Evolutionary conservation across 345 rosid genomes (phyloP), one percentile per base, ranked within the genome.

Genomic region (Rhizophora apiculata): DNA sequence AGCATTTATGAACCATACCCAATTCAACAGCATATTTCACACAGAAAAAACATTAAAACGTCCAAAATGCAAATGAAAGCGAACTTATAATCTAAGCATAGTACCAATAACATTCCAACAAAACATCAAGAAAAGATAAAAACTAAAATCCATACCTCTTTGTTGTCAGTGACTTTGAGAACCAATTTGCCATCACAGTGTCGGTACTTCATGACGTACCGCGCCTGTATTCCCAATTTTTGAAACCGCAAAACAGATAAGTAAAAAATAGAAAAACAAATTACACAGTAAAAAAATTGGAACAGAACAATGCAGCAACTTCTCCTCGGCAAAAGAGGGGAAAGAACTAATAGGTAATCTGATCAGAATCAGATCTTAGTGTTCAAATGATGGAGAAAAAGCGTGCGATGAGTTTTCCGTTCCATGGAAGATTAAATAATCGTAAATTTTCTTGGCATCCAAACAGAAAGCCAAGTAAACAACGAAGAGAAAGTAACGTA

Each of bases 111-210:
- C 73, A 72, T 55, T 53, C 57, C 22, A 19, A 34, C 49, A 21
- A 5, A 43, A 43, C 18, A 13, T 13, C 15, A 43, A 1, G 32
- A 63, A n/a, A 62, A 34, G 0, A 9, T 32, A 27, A 21, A 20
- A n/a, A 31, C 62, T 29, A 27, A 8, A 65, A 57, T 20, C 31
- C 53, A 39, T 81, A 87, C 97, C 96, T 95, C 96, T 78, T 84
- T 91, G 86, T 95, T 87, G 75, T 95, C 97, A 63, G 99, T 92
- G 80, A 95, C 99, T 85, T 92, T 95, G 76, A 95, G 95, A 81
- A 95, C 92, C 92, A 95, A 82, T 73, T 88, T 91, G 68, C 97
- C 97, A 7, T 95, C 97, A 29, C 96, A 88, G 72, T 91, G 96
- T 64, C 99, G 76, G 77, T 89, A 95, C 87, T 95, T 95, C 83